phyloP scores from a whole-genome alignment of 1,284 basidiomycete species.

The Cutaneotrichosporon sp. region DNA sequence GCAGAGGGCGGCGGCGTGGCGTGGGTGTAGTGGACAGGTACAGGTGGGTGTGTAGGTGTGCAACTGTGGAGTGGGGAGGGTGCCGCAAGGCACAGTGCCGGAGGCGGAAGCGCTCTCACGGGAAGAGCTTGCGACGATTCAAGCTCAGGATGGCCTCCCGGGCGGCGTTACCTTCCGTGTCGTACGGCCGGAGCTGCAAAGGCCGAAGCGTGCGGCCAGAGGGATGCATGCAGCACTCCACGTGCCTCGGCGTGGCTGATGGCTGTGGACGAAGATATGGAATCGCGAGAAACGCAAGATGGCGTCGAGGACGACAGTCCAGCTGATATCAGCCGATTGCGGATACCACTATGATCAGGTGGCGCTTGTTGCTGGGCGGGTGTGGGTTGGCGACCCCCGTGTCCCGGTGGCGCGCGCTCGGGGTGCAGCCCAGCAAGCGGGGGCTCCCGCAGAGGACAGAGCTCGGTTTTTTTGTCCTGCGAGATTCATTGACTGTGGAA shows the following conservation, averaged over 20 bases:
- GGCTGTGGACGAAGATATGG: not conserved
- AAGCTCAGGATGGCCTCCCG: conserved; percentile 5
- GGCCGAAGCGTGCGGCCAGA: not conserved
- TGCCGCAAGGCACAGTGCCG: conserved; percentile 8
- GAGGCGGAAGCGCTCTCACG: conserved; percentile 5
- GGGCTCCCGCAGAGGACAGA: too few species aligned
- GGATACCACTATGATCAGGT: not conserved
- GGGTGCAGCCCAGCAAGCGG: too few species aligned
- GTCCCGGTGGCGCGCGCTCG: not conserved
- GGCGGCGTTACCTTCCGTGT: not conserved
- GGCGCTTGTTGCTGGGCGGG: not conserved
- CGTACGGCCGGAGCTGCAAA: not conserved
- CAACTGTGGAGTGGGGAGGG: not conserved
- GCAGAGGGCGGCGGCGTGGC: not conserved
- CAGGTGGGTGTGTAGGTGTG: not conserved
- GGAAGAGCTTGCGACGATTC: not conserved
- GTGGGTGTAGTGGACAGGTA: not conserved
- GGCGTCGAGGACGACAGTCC: not conserved
- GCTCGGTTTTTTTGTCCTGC: not conserved
- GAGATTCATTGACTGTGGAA: not conserved
- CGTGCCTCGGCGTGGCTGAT: not conserved
- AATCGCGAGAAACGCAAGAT: not conserved
- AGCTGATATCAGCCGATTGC: not conserved
- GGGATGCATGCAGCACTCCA: not conserved
- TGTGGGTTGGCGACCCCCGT: not conserved